A percentile compares a stretch with the other conserved stretches of the same genome.
phyloP scores from a whole-genome alignment of 108 stramenopile species.

The Skeletonema grethae region DNA sequence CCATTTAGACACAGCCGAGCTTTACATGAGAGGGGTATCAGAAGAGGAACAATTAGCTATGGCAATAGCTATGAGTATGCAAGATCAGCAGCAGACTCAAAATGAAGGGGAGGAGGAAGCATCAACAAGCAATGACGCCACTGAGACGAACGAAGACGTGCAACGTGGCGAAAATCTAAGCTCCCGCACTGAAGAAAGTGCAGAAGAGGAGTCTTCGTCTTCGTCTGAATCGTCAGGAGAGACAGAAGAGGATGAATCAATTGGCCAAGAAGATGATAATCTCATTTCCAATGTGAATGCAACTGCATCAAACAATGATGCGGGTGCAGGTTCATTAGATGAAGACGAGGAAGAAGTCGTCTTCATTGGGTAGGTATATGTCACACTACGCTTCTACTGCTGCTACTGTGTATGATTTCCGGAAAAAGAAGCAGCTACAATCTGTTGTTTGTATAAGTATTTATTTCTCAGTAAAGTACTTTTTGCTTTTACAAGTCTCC shows the following conservation, averaged over 20 bases:
- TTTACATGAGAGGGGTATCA: constrained; percentile 70
- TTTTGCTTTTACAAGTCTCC: neutral
- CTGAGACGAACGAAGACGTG: neutral
- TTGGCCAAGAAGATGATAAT: neutral
- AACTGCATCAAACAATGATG: constrained; percentile 2
- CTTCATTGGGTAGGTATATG: neutral
- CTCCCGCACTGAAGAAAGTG: neutral
- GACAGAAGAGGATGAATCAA: neutral
- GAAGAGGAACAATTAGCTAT: constrained; percentile 85
- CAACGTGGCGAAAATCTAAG: neutral
- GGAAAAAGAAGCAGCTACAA: neutral
- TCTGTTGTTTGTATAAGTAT: neutral
- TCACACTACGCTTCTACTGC: neutral
- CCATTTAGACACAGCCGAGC: constrained; percentile 48
- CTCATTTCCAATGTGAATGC: neutral
- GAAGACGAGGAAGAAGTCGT: constrained; percentile 3
- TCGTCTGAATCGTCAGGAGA: neutral
- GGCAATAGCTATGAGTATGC: constrained; percentile 84
- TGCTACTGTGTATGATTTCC: neutral
- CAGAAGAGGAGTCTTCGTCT: constrained; percentile 7
- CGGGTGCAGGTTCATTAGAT: constrained; percentile 2
- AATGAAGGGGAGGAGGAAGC: neutral
- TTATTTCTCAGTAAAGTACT: neutral
- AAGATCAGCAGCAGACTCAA: constrained; percentile 35
- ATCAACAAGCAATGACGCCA: neutral